These are phyloP conservation scores for Globisporangium nunn DNA, from an alignment of 352 stramenopile species.

Conservation along the genomic window DNA sequence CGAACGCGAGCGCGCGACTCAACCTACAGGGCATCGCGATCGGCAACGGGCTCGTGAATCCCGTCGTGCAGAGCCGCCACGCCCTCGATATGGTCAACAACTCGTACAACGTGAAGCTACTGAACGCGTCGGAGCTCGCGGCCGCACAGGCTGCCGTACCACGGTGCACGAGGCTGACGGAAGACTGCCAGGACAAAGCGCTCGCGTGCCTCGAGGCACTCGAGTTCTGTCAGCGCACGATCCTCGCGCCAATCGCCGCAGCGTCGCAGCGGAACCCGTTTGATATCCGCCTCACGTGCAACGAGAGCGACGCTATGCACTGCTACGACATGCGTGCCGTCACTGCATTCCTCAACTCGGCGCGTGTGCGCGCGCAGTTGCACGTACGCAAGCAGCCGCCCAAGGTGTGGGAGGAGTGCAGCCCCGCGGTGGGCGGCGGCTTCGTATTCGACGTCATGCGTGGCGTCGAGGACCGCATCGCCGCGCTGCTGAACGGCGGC, in stretches of 20 bases:
- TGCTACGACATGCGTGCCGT: constrained; percentile 6
- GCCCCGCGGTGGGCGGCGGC: constrained; percentile 84
- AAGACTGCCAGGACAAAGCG: constrained; percentile 2
- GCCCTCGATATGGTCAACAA: constrained; percentile 62
- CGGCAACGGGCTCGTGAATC: constrained; percentile 31
- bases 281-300: constrained; percentile 31
- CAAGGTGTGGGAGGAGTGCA: constrained; percentile 86
- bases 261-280: constrained; percentile 38
- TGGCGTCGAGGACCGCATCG: constrained; percentile 44
- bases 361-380: constrained; percentile 1
- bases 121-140: constrained; percentile 26
- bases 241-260: neutral
- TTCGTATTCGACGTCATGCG: constrained; percentile 36
- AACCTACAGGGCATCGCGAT: constrained; percentile 34
- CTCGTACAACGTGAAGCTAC: constrained; percentile 57
- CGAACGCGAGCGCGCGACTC: constrained; percentile 8
- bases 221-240: neutral
- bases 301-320: neutral
- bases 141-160: neutral
- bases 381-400: constrained; percentile 28
- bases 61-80: constrained; percentile 27
- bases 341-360: constrained; percentile 1
- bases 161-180: neutral
- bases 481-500: constrained; percentile 74
- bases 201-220: constrained; percentile 2